These are phyloP conservation scores for Uronychia setigera DNA, from an alignment of 73 alveolate genomes.

Conservation along the genomic window DNA sequence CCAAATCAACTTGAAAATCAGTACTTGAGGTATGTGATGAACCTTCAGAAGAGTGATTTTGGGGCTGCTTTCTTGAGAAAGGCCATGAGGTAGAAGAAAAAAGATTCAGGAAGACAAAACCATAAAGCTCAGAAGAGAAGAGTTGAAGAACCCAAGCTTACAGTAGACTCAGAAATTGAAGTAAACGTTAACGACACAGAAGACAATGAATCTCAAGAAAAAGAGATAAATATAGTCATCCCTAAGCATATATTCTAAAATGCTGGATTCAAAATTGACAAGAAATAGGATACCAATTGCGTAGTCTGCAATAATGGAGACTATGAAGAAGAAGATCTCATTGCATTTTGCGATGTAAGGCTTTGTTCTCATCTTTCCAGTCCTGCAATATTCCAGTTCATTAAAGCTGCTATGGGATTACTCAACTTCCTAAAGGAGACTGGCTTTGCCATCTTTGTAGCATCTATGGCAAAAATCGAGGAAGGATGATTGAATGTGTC, in stretches of 20 bases:
- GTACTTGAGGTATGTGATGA: background rate
- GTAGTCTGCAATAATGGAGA: slow-evolving; percentile 84
- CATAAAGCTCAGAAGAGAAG: background rate
- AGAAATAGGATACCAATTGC: slow-evolving; percentile 74
- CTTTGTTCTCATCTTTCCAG: background rate
- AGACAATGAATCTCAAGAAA: no score
- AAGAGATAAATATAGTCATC: background rate
- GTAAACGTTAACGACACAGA: background rate
- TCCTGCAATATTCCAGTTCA: slow-evolving; percentile 79
- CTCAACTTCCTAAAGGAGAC: slow-evolving; percentile 74
- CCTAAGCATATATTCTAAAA: background rate
- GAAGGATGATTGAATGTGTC: slow-evolving; percentile 64
- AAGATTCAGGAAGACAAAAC: no score
- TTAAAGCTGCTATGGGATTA: slow-evolving; percentile 81
- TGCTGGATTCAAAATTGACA: background rate
- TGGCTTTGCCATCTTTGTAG: slow-evolving; percentile 82
- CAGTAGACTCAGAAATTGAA: background rate
- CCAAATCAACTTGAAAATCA: background rate
- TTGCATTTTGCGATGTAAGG: slow-evolving; percentile 66
- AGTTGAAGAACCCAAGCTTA: no score
- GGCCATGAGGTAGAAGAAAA: background rate
- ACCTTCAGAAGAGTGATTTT: background rate
- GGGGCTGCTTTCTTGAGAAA: background rate
- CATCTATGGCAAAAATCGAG: slow-evolving; percentile 57
- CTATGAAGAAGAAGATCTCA: slow-evolving; percentile 85